Conservation (phyloP, 2,329 filamentous ascomycete genomes). For the Zasmidium citrigriseum region DNA sequence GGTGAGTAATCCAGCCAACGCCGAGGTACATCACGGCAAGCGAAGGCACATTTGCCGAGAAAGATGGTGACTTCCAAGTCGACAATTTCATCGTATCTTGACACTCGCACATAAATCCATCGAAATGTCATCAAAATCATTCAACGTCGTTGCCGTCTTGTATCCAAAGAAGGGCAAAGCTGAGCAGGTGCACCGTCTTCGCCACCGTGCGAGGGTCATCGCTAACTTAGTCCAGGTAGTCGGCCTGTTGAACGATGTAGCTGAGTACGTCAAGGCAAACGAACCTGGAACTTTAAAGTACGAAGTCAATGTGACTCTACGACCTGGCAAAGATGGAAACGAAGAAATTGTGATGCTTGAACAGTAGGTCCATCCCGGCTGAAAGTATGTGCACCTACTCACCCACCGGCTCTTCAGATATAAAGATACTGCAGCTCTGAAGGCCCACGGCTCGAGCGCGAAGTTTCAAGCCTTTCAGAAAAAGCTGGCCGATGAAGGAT, state of each 20-base stretch:
- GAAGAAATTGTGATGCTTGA: constrained; percentile 23
- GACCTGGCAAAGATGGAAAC: constrained; percentile 17
- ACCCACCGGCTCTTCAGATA: constrained; percentile 5
- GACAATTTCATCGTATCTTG: no score
- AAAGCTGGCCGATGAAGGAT: constrained; percentile 14
- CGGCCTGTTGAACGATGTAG: constrained; percentile 10
- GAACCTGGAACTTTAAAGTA: constrained; percentile 17
- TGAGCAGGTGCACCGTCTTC: constrained; percentile 18
- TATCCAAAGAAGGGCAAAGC: constrained; percentile 20
- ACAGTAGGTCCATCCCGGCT: constrained; percentile 8
- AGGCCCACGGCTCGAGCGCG: constrained; percentile 15
- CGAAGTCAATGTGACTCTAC: constrained; percentile 16
- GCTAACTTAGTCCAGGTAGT: constrained; percentile 10
- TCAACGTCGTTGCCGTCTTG: constrained; percentile 19
- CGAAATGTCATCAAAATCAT: constrained; percentile 16
- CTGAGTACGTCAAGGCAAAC: constrained; percentile 13
- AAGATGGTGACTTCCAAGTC: no score
- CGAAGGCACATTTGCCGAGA: no score
- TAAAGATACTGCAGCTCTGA: constrained; percentile 13
- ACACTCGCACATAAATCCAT: no score
- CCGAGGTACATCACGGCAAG: no score
- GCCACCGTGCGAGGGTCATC: not conserved
- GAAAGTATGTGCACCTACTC: not conserved
- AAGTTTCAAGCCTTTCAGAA: constrained; percentile 19
- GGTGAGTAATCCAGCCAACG: no score